Percentiles rank a stretch among this genome's conserved stretches.
These are phyloP conservation scores for Puccinia triticina DNA, from an alignment of 1,284 basidiomycete species.

Conservation along the genomic window DNA sequence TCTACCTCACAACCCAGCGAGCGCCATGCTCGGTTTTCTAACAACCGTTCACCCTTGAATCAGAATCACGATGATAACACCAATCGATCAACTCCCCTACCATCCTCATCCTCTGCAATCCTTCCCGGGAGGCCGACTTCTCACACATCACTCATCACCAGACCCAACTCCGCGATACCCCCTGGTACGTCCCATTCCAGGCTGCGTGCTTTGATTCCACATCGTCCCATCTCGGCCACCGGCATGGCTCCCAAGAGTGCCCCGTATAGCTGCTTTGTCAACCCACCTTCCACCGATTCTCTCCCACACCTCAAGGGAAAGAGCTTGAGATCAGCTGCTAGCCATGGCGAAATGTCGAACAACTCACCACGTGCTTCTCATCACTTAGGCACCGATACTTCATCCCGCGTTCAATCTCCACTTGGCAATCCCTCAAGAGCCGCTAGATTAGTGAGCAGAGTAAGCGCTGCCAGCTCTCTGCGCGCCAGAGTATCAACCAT, in stretches of 20 bases:
- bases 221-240: conserved; percentile 16
- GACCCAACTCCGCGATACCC: conserved; percentile 24
- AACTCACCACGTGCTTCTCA: neutral
- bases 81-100: neutral
- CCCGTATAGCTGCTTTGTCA: neutral
- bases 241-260: conserved; percentile 4
- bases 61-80: neutral
- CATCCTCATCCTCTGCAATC: conserved; percentile 23
- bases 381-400: neutral
- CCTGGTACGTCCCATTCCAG: conserved; percentile 9
- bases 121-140: neutral
- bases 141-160: conserved; percentile 19
- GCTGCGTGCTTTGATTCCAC: conserved; percentile 6
- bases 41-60: neutral
- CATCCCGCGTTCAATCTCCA: conserved; percentile 36
- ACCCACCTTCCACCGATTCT: conserved; percentile 21
- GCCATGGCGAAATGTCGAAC: conserved; percentile 9
- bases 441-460: neutral
- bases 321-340: conserved; percentile 25
- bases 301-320: conserved; percentile 13
- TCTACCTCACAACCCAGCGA: neutral
- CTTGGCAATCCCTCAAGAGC: conserved; percentile 13
- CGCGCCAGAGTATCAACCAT: conserved; percentile 18
- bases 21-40: neutral
- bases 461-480: conserved; percentile 7